Evolutionary conservation across 169 alveolate species (phyloP), one percentile per base, ranked within the genome.

Genomic region (Plasmodium adleri): DNA sequence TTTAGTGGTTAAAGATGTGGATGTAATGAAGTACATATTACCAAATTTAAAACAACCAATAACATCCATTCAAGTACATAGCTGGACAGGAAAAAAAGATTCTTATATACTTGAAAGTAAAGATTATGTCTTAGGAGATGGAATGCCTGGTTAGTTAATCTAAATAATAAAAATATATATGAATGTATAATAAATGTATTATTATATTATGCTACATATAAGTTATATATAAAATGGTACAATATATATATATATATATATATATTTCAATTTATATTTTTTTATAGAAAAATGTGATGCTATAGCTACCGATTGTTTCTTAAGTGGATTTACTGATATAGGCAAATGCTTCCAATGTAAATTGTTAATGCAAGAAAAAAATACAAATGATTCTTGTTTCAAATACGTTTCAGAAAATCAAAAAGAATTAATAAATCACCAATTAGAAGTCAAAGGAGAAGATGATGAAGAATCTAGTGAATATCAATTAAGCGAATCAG

Each of bases 311-410:
- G 22, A 28, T 8, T 74, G 88, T 22, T 74, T 74, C 62, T 59
- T 74, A 43, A 59, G 63, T 60, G 88, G 88, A n/a, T 28, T 59
- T 56, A 74, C 88, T 8, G 88, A 74, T 26, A 74, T 74, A 0
- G 88, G 62, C 10, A 32, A 10, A 20, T 74, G 88, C 8, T 74
- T 59, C 50, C 59, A 71, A 5, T 74, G 88, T 63, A 74, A 24
- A 17, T 60, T 74, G 50, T 47, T 74, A 17, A 59, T 60, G 6
- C 6, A 74, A 47, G n/a, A 70, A 17, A 9, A 13, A 9, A 12
- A 12, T n/a, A 17, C 45, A 15, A 15, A 17, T 9, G 22, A 39
- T 59, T 9, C 32, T 9, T 60, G 73, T 15, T 72, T 52, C 22
- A 59, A 74, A 2, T 60, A 74, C 39, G 22, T 74, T n/a, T 13